These are phyloP conservation scores for Medakamo hakoo DNA, from an alignment of 139 green algal genomes.

Conservation along the genomic window DNA sequence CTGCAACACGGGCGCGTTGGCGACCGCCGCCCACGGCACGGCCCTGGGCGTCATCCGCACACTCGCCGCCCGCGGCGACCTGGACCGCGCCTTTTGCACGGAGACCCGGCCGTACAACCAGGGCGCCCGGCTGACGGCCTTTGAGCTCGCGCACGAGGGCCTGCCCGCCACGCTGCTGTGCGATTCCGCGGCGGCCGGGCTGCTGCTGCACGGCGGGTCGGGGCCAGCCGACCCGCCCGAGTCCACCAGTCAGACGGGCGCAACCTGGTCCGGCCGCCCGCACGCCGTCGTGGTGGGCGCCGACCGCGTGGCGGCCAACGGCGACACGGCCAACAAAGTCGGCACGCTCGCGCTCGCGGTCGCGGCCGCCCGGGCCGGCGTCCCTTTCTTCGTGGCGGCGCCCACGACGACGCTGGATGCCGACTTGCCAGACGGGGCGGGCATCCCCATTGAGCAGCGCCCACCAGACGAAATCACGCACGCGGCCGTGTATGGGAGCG, in stretches of 20 bases:
- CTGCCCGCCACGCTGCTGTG: slow-evolving; percentile 79
- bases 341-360: slow-evolving; percentile 68
- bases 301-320: slow-evolving; percentile 76
- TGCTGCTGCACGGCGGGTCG: slow-evolving; percentile 38
- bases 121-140: slow-evolving; percentile 82
- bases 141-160: slow-evolving; percentile 79
- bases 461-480: slow-evolving; percentile 38
- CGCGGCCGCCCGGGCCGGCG: slow-evolving; percentile 34
- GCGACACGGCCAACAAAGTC: slow-evolving; percentile 90
- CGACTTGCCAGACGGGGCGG: slow-evolving; percentile 28
- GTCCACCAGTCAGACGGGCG: too few species aligned
- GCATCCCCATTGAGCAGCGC: slow-evolving; percentile 86
- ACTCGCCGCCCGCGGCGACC: slow-evolving; percentile 45
- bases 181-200: slow-evolving; percentile 69
- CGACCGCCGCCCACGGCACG: slow-evolving; percentile 78
- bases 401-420: slow-evolving; percentile 79
- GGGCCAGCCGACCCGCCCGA: too few species aligned
- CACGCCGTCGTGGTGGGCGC: slow-evolving; percentile 91
- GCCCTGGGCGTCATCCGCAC: slow-evolving; percentile 81
- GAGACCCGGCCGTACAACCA: slow-evolving; percentile 96
- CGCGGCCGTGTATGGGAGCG: too few species aligned
- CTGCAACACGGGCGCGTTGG: slow-evolving; percentile 94
- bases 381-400: slow-evolving; percentile 91
- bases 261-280: slow-evolving; percentile 18
- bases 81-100: slow-evolving; percentile 70